phyloP scores from a whole-genome alignment of 1,284 basidiomycete species.

The Apiotrichum gracile region DNA sequence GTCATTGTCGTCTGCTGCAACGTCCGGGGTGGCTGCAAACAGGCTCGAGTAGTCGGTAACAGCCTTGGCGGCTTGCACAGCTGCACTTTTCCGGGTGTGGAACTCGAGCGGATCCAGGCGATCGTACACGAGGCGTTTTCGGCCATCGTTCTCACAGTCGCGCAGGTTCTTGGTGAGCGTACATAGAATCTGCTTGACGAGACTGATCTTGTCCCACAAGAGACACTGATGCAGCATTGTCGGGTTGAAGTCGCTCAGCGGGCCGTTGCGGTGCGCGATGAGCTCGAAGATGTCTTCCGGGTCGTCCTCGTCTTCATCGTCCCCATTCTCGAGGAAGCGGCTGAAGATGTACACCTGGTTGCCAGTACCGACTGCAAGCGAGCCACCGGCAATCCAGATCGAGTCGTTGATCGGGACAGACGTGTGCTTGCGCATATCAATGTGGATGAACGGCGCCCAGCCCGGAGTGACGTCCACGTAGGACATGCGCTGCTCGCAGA shows the following conservation, averaged over 20 bases:
- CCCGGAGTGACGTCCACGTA: slow-evolving; percentile 76
- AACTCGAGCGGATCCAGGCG: slow-evolving; percentile 38
- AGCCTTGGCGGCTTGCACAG: not conserved
- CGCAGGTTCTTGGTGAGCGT: slow-evolving; percentile 55
- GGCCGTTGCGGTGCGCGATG: slow-evolving; percentile 73
- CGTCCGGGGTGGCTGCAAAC: slow-evolving; percentile 23
- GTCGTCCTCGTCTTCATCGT: slow-evolving; percentile 19
- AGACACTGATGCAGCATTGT: slow-evolving; percentile 86
- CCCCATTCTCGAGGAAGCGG: slow-evolving; percentile 39
- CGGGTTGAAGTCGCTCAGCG: slow-evolving; percentile 80
- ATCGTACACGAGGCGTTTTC: slow-evolving; percentile 24
- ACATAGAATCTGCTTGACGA: slow-evolving; percentile 73
- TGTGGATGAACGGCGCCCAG: slow-evolving; percentile 67
- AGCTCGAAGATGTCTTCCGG: slow-evolving; percentile 64
- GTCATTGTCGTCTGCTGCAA: slow-evolving; percentile 51
- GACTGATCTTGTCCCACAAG: slow-evolving; percentile 76
- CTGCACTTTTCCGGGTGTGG: slow-evolving; percentile 11
- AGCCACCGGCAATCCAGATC: slow-evolving; percentile 76
- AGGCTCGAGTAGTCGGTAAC: slow-evolving; percentile 21
- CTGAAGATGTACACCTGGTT: slow-evolving; percentile 68
- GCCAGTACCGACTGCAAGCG: slow-evolving; percentile 59
- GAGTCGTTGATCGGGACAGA: slow-evolving; percentile 74
- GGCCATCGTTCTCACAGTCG: slow-evolving; percentile 29
- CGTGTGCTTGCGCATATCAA: slow-evolving; percentile 67
- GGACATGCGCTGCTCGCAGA: slow-evolving; percentile 81